These are phyloP conservation scores for Colletotrichum tanaceti DNA, from an alignment of 2,329 filamentous ascomycete genomes.

Conservation along the genomic window DNA sequence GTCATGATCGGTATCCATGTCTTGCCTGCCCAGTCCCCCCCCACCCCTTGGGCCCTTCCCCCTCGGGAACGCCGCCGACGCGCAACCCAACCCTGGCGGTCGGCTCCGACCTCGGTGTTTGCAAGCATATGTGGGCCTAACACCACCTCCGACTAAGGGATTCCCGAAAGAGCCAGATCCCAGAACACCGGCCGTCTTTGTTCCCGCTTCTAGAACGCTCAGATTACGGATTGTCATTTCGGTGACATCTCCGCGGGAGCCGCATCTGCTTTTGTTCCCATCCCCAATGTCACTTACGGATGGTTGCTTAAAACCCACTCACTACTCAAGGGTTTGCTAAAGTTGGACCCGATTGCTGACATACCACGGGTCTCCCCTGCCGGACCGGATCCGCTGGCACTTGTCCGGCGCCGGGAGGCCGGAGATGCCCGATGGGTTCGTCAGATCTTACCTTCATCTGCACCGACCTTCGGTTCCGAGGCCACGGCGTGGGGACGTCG, in stretches of 20 bases:
- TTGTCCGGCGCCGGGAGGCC: constrained; percentile 1
- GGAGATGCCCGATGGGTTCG: constrained; percentile 13
- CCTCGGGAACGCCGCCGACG: background rate
- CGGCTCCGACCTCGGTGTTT: constrained; percentile 10
- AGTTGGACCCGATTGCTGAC: constrained; percentile 3
- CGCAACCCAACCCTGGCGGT: background rate
- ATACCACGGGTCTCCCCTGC: constrained; percentile 6
- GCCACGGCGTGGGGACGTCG: constrained; percentile 51
- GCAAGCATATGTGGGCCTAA: background rate
- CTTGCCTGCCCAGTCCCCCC: background rate
- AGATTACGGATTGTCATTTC: constrained; percentile 4
- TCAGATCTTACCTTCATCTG: constrained; percentile 55
- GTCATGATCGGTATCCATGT: background rate
- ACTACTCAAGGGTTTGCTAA: background rate
- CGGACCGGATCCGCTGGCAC: constrained; percentile 7
- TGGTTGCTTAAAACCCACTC: background rate
- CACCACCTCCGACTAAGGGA: background rate
- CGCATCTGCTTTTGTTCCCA: constrained; percentile 5
- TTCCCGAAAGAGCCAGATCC: constrained; percentile 1
- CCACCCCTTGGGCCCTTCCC: no score
- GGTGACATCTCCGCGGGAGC: constrained; percentile 25
- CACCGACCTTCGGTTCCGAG: constrained; percentile 50
- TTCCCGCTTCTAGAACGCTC: constrained; percentile 1
- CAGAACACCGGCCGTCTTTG: constrained; percentile 8
- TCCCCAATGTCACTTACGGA: background rate